Conservation (phyloP, 805 yeast genomes). For the Zygotorulaspora chibaensis region DNA sequence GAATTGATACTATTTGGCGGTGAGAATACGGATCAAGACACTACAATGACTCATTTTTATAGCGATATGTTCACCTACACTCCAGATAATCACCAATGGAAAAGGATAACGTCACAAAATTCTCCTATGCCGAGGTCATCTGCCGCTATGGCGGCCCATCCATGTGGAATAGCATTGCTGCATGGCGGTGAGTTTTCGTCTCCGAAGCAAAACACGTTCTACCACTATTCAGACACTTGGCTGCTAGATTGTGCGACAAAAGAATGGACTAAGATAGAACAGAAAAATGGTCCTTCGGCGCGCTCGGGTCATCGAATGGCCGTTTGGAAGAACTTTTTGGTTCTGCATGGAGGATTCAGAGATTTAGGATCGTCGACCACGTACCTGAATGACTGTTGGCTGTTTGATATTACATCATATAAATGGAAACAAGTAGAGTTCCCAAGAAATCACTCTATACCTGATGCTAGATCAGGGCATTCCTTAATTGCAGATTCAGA, state of each 20-base stretch:
- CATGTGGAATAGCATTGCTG: conserved; percentile 76
- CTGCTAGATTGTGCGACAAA: conserved; percentile 74
- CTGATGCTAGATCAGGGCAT: conserved; percentile 94
- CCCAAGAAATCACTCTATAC: conserved; percentile 72
- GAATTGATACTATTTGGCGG: conserved; percentile 91
- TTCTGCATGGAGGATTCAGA: conserved; percentile 88
- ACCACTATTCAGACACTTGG: conserved; percentile 97
- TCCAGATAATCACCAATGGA: conserved; percentile 78
- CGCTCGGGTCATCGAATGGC: conserved; percentile 91
- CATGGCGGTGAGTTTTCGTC: conserved; percentile 98
- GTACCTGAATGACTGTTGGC: conserved; percentile 83
- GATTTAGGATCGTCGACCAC: conserved; percentile 83
- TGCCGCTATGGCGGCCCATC: conserved; percentile 90
- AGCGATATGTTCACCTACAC: conserved; percentile 76
- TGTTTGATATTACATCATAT: conserved; percentile 81
- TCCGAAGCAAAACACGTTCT: conserved; percentile 92
- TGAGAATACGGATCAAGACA: conserved; percentile 51
- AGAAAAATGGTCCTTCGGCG: conserved; percentile 70
- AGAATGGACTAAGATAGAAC: conserved; percentile 87
- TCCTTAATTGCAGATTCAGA: conserved; percentile 73
- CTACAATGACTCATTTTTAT: conserved; percentile 58
- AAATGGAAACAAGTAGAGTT: conserved; percentile 90
- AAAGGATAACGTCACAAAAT: conserved; percentile 71
- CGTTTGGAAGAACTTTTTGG: conserved; percentile 84
- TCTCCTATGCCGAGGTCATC: conserved; percentile 91